phyloP scores from a whole-genome alignment of 2,329 filamentous ascomycete species.

The Calonectria montana region DNA sequence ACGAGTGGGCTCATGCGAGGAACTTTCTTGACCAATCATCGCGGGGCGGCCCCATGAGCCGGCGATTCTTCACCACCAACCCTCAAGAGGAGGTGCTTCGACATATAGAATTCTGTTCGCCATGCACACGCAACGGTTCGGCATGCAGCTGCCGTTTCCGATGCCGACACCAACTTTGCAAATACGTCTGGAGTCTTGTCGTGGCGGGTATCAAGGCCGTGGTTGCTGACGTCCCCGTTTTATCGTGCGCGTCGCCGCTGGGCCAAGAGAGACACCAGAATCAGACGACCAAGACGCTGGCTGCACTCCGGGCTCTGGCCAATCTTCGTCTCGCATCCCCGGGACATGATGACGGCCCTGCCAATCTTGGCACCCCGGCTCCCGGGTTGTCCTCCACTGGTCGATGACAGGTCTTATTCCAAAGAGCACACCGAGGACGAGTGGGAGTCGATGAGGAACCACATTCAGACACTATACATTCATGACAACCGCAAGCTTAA shows the following conservation, averaged over 20 bases:
- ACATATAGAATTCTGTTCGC: constrained; percentile 38
- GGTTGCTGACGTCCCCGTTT: constrained; percentile 22
- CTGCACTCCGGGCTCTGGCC: background rate
- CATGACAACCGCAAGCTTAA: constrained; percentile 49
- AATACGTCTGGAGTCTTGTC: constrained; percentile 27
- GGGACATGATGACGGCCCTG: constrained; percentile 41
- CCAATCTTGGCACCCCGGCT: constrained; percentile 49
- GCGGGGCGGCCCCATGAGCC: constrained; percentile 2
- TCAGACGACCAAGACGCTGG: background rate
- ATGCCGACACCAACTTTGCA: constrained; percentile 28
- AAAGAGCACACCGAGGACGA: constrained; percentile 51
- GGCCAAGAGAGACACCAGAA: background rate
- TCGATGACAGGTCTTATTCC: constrained; percentile 41
- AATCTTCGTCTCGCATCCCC: background rate
- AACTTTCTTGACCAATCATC: constrained; percentile 41
- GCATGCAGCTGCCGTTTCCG: constrained; percentile 36
- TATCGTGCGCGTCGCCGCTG: background rate
- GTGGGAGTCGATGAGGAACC: constrained; percentile 47
- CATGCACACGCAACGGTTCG: constrained; percentile 42
- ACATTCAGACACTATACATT: constrained; percentile 50
- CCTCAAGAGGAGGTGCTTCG: constrained; percentile 31
- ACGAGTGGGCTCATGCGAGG: constrained; percentile 32
- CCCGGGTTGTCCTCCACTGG: constrained; percentile 41
- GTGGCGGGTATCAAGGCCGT: constrained; percentile 26
- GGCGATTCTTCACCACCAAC: constrained; percentile 32